Conservation (phyloP, 495 filamentous ascomycete genomes). For the Hyaloscypha bicolor region DNA sequence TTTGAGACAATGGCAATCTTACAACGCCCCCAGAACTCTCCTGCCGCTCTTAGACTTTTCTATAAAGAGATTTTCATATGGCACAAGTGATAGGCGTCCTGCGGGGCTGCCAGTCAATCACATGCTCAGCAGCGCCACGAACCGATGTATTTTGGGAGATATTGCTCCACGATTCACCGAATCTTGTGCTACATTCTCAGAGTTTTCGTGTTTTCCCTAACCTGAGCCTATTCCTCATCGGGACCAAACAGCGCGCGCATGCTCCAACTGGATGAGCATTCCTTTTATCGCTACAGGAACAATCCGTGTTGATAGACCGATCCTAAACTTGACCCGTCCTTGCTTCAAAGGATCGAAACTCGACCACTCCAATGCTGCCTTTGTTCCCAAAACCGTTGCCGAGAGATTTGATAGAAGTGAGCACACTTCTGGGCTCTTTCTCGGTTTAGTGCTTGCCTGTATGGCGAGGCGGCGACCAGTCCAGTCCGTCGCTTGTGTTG, state of each 20-base stretch:
- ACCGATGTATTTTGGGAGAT: too few species aligned
- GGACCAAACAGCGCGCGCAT: conserved; percentile 15
- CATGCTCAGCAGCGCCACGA: too few species aligned
- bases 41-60: too few species aligned
- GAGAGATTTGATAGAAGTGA: conserved; percentile 1
- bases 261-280: conserved; percentile 28
- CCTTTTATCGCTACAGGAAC: conserved; percentile 19
- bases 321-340: conserved; percentile 15
- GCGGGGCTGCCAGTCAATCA: too few species aligned
- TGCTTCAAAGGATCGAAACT: conserved; percentile 22
- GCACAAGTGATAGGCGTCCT: too few species aligned
- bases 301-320: conserved; percentile 2
- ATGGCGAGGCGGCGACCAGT: too few species aligned
- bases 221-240: background rate
- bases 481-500: background rate
- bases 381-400: conserved; percentile 20
- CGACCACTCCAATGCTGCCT: conserved; percentile 16
- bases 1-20: background rate
- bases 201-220: background rate
- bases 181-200: background rate
- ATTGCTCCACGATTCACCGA: too few species aligned
- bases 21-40: too few species aligned
- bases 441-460: conserved; percentile 3
- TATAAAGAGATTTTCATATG: too few species aligned
- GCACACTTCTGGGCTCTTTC: conserved; percentile 1